phyloP scores from a whole-genome alignment of 345 rosid species.

The Microthlaspi erraticum region DNA sequence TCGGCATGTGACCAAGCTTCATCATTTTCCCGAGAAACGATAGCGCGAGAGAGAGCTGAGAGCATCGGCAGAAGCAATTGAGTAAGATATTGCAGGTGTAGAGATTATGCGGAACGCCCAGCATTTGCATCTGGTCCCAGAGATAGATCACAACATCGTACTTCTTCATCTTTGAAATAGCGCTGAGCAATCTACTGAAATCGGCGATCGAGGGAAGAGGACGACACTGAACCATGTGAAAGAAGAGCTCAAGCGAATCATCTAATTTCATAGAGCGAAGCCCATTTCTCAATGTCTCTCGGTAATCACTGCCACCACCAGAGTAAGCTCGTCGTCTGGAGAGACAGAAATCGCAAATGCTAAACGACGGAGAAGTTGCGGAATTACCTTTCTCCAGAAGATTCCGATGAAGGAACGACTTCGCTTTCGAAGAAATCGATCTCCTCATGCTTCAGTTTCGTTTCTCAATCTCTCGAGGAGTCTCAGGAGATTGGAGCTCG shows the following conservation, averaged over 20 bases:
- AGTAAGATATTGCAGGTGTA: conserved; percentile 35
- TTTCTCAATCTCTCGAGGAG: conserved; percentile 18
- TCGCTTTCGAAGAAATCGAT: conserved; percentile 38
- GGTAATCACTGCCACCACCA: conserved; percentile 19
- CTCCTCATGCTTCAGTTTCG: conserved; percentile 34
- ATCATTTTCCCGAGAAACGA: conserved; percentile 42
- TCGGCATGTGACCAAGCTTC: conserved; percentile 42
- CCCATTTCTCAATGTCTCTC: conserved; percentile 27
- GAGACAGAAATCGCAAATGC: conserved; percentile 31
- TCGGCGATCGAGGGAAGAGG: conserved; percentile 45
- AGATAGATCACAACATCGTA: conserved; percentile 41
- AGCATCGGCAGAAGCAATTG: conserved; percentile 40
- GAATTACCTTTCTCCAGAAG: conserved; percentile 23
- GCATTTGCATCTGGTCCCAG: conserved; percentile 31
- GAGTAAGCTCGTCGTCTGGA: conserved; percentile 39
- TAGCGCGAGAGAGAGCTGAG: conserved; percentile 23
- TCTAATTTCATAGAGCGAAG: conserved; percentile 33
- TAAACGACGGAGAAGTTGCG: conserved; percentile 20
- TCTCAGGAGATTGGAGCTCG: conserved; percentile 2
- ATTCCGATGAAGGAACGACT: conserved; percentile 32
- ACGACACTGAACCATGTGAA: conserved; percentile 34
- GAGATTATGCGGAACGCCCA: conserved; percentile 34
- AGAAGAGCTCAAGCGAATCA: conserved; percentile 44
- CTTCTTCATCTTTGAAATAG: conserved; percentile 34
- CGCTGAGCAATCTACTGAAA: conserved; percentile 34